A percentile compares a stretch with the other conserved stretches of the same genome.
phyloP scores from a whole-genome alignment of 2,329 filamentous ascomycete genomes.

The Coniella lustricola region DNA sequence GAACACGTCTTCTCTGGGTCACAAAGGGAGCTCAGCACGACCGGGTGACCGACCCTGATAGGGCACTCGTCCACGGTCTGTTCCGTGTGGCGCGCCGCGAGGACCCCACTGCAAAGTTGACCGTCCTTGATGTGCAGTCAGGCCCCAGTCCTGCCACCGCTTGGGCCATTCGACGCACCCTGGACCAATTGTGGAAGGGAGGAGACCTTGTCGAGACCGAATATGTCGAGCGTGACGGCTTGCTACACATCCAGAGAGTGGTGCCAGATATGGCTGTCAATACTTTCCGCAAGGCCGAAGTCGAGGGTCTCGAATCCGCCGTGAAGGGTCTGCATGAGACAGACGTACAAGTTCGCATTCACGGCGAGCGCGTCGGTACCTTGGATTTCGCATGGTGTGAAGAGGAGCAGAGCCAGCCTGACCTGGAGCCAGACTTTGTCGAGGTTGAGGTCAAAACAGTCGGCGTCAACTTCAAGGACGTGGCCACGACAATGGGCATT shows the following conservation, averaged over 20 bases:
- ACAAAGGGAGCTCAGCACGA: constrained; percentile 19
- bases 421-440: constrained; percentile 19
- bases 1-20: constrained; percentile 22
- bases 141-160: neutral
- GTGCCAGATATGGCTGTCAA: constrained; percentile 22
- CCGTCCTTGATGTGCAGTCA: no score
- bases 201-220: constrained; percentile 23
- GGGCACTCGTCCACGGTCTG: constrained; percentile 18
- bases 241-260: constrained; percentile 21
- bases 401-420: neutral
- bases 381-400: constrained; percentile 19
- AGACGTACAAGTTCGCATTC: constrained; percentile 12
- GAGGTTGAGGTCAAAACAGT: constrained; percentile 27
- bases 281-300: constrained; percentile 11
- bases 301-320: constrained; percentile 7
- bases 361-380: constrained; percentile 18
- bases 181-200: neutral
- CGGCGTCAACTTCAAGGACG: constrained; percentile 32
- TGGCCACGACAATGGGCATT: constrained; percentile 23
- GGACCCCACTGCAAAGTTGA: neutral
- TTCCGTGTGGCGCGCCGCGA: constrained; percentile 21
- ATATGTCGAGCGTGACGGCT: constrained; percentile 24
- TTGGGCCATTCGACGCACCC: neutral
- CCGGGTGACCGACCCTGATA: constrained; percentile 21
- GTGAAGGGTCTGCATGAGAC: constrained; percentile 10